A percentile compares a stretch with the other conserved stretches of the same genome.
These are phyloP conservation scores for Lactifluus rugatus DNA, from an alignment of 768 basidiomycete species.

Conservation along the genomic window DNA sequence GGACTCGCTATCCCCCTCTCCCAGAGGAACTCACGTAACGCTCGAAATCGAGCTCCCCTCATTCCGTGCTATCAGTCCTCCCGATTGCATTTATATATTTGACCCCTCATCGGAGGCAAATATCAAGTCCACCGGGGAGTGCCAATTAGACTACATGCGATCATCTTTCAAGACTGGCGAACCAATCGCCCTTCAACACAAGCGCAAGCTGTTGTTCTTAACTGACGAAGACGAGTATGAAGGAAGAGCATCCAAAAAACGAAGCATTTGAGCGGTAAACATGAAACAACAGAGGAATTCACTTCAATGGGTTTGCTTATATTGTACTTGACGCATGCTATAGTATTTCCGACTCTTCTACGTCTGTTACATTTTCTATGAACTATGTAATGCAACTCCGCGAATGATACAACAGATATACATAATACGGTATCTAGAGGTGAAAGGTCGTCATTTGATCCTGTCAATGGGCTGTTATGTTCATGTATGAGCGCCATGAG, in stretches of 20 bases:
- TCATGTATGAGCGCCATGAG: neutral
- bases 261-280: neutral
- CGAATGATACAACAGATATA: neutral
- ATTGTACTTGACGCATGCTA: neutral
- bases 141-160: neutral
- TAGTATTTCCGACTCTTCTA: neutral
- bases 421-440: neutral
- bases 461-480: too few relatives aligned
- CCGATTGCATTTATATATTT: neutral
- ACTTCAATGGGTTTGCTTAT: neutral
- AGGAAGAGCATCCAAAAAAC: neutral
- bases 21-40: neutral
- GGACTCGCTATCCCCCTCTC: neutral
- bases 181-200: neutral
- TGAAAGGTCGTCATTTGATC: neutral
- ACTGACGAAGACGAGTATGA: constrained; percentile 2
- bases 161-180: neutral
- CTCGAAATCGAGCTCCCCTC: neutral
- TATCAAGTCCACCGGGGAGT: neutral
- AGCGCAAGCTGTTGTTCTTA: constrained; percentile 12
- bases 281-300: neutral
- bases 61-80: neutral
- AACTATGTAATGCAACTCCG: neutral
- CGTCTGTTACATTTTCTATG: neutral
- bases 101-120: neutral